Evolutionary conservation across 2,329 filamentous ascomycete species (phyloP).

Genomic region (Mycosphaerella sp.): DNA sequence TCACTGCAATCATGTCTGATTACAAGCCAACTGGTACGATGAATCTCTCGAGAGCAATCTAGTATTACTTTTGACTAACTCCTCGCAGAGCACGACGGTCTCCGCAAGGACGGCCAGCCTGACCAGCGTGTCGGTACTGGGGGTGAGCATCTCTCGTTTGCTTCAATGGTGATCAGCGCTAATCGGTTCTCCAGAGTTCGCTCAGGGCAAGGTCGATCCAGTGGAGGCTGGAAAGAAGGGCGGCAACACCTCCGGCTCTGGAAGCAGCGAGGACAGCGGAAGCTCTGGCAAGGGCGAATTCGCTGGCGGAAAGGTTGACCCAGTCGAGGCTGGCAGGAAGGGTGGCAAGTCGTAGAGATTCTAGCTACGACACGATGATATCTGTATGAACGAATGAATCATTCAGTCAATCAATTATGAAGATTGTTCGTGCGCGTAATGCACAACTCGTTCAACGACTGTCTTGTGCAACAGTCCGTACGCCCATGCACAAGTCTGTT

Average conservation of each 20-base stretch:
- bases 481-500: no score
- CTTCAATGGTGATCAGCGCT: background rate
- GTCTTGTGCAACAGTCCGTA: no score
- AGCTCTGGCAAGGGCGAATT: constrained; percentile 21
- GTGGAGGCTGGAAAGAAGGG: constrained; percentile 39
- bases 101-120: constrained; percentile 40
- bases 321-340: constrained; percentile 14
- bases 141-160: constrained; percentile 7
- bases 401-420: no score
- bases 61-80: constrained; percentile 2
- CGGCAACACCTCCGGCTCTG: constrained; percentile 27
- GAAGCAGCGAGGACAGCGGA: constrained; percentile 18
- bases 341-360: constrained; percentile 8
- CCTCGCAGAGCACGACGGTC: constrained; percentile 38
- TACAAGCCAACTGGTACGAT: constrained; percentile 34
- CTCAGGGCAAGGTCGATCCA: constrained; percentile 36
- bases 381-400: background rate
- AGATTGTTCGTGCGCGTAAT: no score
- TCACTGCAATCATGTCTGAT: constrained; percentile 28
- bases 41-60: background rate
- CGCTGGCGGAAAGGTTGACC: constrained; percentile 21
- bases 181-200: background rate
- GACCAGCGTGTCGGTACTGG: constrained; percentile 40
- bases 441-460: no score
- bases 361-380: background rate